These are phyloP conservation scores for Magnolia sinica DNA, from an alignment of 164 flowering plant species.

Conservation along the genomic window DNA sequence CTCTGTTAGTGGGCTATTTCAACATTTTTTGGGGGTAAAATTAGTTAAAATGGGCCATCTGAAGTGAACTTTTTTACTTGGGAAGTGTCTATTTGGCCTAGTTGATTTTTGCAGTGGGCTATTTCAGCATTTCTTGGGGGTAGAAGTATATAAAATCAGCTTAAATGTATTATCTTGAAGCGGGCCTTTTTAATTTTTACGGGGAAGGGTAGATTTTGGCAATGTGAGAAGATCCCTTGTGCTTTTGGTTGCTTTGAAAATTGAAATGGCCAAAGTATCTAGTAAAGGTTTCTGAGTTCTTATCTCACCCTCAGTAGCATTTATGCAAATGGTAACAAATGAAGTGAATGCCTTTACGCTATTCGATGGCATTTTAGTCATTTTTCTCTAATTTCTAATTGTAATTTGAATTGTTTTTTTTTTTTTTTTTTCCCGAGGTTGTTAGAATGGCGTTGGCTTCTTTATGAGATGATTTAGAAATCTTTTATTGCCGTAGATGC, in stretches of 20 bases:
- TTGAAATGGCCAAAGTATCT: slow-evolving; percentile 2
- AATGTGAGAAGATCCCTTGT: neutral
- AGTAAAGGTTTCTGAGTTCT: neutral
- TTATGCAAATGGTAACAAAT: slow-evolving; percentile 4
- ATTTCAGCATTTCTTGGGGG: no score
- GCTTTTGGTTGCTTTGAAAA: neutral
- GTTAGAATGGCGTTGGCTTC: neutral
- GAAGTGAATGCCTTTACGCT: neutral
- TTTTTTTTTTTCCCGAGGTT: neutral
- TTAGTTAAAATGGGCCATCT: no score
- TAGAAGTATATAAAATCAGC: neutral
- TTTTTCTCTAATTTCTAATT: neutral
- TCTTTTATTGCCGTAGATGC: neutral
- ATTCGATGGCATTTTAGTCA: neutral
- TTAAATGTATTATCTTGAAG: neutral
- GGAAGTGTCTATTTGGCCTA: no score
- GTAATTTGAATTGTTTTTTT: neutral
- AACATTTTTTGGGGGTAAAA: neutral
- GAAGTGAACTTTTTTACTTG: neutral
- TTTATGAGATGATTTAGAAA: neutral
- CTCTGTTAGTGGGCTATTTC: no score
- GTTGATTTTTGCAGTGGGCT: neutral
- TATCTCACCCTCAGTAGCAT: slow-evolving; percentile 3
- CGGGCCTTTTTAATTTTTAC: neutral
- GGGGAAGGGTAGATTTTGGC: neutral